These are phyloP conservation scores for Fraxinus dipetala DNA, from an alignment of 305 asterid genomes.

Conservation along the genomic window DNA sequence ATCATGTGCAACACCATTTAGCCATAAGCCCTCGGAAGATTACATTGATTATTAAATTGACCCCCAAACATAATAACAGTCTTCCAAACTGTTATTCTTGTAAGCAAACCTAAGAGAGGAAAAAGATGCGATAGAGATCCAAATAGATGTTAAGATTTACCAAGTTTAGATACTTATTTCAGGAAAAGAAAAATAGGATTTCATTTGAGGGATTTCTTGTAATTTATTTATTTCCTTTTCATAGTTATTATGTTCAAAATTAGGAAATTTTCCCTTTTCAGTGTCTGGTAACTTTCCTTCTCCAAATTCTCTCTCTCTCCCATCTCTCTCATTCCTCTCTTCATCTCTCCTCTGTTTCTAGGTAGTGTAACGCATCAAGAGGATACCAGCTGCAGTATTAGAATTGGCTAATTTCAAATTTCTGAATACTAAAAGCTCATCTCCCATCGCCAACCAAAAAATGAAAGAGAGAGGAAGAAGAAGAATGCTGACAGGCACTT, in stretches of 20 bases:
- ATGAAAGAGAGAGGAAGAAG: no score
- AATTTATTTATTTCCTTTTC: neutral
- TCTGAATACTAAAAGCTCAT: neutral
- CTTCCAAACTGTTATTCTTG: neutral
- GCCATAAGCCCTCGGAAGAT: neutral
- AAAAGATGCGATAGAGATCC: neutral
- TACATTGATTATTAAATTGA: neutral
- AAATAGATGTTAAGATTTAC: neutral
- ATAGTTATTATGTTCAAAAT: neutral
- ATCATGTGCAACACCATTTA: neutral
- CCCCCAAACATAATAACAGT: neutral
- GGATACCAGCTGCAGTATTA: neutral
- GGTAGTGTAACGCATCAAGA: neutral
- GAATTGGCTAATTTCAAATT: neutral
- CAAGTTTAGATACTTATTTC: neutral
- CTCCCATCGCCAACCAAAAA: neutral
- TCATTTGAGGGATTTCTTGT: neutral
- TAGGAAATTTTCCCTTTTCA: neutral
- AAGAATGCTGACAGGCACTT: no score
- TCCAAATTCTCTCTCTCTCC: neutral
- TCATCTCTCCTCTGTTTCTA: neutral
- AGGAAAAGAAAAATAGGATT: neutral
- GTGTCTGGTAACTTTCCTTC: neutral
- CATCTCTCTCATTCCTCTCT: neutral
- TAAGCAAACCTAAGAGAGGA: neutral